A percentile compares a stretch with the other conserved stretches of the same genome.
phyloP scores from a whole-genome alignment of 73 alveolate genomes.

The Breviolum minutum region DNA sequence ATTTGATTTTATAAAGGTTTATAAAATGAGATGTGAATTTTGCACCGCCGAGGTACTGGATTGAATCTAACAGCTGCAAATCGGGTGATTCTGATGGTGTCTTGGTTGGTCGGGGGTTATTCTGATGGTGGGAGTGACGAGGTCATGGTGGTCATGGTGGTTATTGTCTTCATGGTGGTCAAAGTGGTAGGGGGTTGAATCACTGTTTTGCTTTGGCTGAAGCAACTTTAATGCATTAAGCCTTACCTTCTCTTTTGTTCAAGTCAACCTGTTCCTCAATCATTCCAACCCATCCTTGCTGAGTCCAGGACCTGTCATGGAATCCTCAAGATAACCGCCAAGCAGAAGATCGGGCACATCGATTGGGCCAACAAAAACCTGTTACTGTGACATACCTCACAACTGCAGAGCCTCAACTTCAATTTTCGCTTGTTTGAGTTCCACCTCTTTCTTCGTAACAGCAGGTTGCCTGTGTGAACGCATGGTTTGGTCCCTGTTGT shows the following conservation, averaged over 20 bases:
- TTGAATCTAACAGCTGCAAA: conserved; percentile 84
- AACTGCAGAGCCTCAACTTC: not conserved
- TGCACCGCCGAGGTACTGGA: conserved; percentile 36
- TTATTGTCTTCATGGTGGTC: not conserved
- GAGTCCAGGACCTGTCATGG: conserved; percentile 49
- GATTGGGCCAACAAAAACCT: conserved; percentile 67
- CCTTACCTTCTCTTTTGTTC: no score
- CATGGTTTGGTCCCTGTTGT: no score
- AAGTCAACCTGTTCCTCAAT: no score
- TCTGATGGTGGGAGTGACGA: not conserved
- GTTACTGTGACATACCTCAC: conserved; percentile 73
- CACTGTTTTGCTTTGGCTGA: not conserved
- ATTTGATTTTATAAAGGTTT: no score
- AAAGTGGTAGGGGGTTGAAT: not conserved
- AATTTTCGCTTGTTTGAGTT: not conserved
- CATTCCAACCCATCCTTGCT: not conserved
- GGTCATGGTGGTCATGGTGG: not conserved
- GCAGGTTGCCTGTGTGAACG: no score
- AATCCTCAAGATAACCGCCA: conserved; percentile 93
- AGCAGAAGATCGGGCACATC: conserved; percentile 88
- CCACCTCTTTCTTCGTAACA: no score
- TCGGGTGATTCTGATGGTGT: conserved; percentile 64
- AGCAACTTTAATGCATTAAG: no score
- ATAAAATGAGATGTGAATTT: no score
- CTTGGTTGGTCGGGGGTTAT: not conserved